Evolutionary conservation across 441 rosid species (phyloP), one percentile per base, ranked within the genome.

Genomic region (Arabidopsis hybrid): DNA sequence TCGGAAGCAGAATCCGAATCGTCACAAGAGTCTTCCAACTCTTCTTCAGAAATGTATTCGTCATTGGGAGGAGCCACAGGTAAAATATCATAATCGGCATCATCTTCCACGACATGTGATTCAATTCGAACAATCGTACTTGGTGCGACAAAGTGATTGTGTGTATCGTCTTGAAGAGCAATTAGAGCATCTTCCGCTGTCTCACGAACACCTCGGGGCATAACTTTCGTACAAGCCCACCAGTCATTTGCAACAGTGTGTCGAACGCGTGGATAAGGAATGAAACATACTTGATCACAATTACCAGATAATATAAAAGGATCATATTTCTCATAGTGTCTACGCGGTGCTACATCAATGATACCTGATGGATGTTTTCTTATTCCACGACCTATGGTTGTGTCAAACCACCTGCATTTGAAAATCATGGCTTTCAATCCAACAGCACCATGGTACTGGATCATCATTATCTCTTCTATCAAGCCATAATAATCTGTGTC

Each of bases 251-350:
- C 7, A 7, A 3, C 1, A 2, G 2, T 11, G 1, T 3, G 11
- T 10, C 9, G 9, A 0, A 5, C 9, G 6, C 51, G 4, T 0
- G 51, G 51, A 46, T 46, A 46, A 6, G 51, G 18, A 46, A 46
- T 14, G 9, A 46, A 46, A 46, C 51, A 39, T 4, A 67, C 61
- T 14, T 67, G 61, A 39, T 67, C 61, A 10, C 61, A 67, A 2
- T 53, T 40, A 13, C 51, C 16, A 8, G 31, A 6, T 42, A 40
- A 7, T 52, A 67, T 21, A 6, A 53, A 53, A 0, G 11, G 29
- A 29, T 53, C 52, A 9, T 67, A 67, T 14, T 53, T 67, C 0
- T 14, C 26, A 0, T 53, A 52, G 4, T 38, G 38, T 6, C 29
- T 5, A 1, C 5, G 49, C 0, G 60, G 50, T 10, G n/a, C n/a